Evolutionary conservation across 2,329 filamentous ascomycete species (phyloP), one percentile per base, ranked within the genome.

Genomic region (Fusarium cicatricum): DNA sequence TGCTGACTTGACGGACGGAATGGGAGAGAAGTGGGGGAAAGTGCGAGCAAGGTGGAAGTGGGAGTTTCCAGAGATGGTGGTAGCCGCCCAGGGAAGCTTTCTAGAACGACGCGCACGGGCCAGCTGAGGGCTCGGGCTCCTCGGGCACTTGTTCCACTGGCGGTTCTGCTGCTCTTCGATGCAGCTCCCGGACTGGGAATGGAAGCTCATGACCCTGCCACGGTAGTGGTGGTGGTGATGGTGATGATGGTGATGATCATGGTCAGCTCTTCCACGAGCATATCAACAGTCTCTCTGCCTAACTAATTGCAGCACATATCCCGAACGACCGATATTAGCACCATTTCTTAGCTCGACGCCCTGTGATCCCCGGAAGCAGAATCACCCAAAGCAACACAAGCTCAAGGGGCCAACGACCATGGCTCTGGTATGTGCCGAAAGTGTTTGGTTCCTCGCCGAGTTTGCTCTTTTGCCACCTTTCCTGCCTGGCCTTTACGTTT

Each of bases 131-230:
- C 41, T 54, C 33, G 38, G 23, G 67, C 67, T 45, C 40, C 43
- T 54, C 64, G 47, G 47, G 65, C 56, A 40, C 55, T 59, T 58
- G 62, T 68, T 70, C 67, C 47, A 67, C 52, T 61, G 55, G 57
- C 59, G 56, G 47, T 70, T 67, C 67, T 61, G 56, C 48, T 54
- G 48, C 46, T 58, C 46, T 69, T 69, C 67, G 52, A 52, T 69
- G 66, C 67, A 69, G 67, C 63, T 69, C 64, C 66, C 60, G 50
- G 55, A 68, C 63, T 65, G 46, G 58, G 58, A n/a, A n/a, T n/a
- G n/a, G n/a, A 47, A 29, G 41, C 34, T 53, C 28, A 32, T n/a
- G 42, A 11, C 17, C 16, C 15, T 17, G 15, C 17, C 28, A n/a
- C 14, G 11, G 28, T 17, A 15, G 21, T 16, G 32, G 41, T 52